phyloP scores from a whole-genome alignment of 768 basidiomycete species.

The Floccularia luteovirens region DNA sequence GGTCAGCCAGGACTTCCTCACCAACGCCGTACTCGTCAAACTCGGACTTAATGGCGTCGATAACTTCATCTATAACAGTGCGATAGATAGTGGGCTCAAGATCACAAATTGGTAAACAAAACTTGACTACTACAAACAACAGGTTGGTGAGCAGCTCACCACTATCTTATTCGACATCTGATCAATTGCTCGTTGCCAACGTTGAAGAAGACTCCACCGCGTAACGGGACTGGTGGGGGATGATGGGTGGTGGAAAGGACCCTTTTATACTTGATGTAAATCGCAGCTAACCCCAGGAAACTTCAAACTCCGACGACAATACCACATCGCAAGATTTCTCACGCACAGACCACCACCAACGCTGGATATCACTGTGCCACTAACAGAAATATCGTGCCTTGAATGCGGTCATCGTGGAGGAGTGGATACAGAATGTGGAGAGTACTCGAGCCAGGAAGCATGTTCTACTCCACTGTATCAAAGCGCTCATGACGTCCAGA shows the following conservation, averaged over 20 bases:
- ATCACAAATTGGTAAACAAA: slow-evolving; percentile 35
- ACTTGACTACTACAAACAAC: slow-evolving; percentile 46
- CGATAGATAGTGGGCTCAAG: slow-evolving; percentile 90
- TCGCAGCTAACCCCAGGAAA: slow-evolving; percentile 26
- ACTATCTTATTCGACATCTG: slow-evolving; percentile 97
- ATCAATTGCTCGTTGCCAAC: slow-evolving; percentile 13
- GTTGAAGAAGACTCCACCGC: slow-evolving; percentile 26
- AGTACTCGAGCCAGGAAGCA: no score
- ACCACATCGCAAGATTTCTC: slow-evolving; percentile 17
- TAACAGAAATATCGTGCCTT: no score
- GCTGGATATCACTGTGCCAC: no score
- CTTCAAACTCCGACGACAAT: slow-evolving; percentile 37
- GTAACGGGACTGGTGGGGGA: slow-evolving; percentile 28
- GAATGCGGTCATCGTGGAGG: no score
- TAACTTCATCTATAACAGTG: slow-evolving; percentile 94
- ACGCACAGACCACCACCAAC: slow-evolving; percentile 35
- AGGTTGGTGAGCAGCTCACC: slow-evolving; percentile 78
- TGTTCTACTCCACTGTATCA: no score
- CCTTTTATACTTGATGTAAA: slow-evolving; percentile 47
- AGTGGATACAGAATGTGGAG: no score
- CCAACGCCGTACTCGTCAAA: slow-evolving; percentile 96
- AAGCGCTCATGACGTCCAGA: no score
- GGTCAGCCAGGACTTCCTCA: slow-evolving; percentile 81
- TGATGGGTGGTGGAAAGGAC: slow-evolving; percentile 30
- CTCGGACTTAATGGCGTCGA: slow-evolving; percentile 78